Evolutionary conservation across 371 early-diverging fungal species (phyloP).

Genomic region (Gilbertella persicaria): DNA sequence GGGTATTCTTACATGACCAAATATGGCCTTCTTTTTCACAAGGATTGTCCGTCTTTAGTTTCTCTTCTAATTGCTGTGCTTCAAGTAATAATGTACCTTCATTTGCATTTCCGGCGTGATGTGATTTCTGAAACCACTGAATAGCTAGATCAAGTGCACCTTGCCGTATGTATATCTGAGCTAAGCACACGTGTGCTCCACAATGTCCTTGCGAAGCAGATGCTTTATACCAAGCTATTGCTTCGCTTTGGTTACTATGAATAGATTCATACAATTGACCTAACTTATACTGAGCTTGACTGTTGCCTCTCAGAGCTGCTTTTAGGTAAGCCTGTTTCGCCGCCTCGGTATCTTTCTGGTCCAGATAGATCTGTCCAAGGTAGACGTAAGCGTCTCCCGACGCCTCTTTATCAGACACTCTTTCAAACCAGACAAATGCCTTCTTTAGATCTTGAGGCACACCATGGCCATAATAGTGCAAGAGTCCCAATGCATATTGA

Average conservation of each 20-base stretch:
- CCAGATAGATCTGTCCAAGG: background rate
- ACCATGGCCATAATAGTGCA: background rate
- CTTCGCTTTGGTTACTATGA: background rate
- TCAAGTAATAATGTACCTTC: too few relatives aligned
- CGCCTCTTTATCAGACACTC: background rate
- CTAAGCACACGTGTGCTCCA: background rate
- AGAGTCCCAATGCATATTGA: background rate
- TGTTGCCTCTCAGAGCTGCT: background rate
- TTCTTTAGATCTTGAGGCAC: slow-evolving; percentile 1
- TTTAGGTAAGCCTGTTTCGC: background rate
- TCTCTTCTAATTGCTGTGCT: too few relatives aligned
- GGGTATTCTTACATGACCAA: too few relatives aligned
- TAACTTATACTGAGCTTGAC: background rate
- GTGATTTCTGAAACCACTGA: background rate
- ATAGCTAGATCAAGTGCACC: background rate
- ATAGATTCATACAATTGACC: background rate
- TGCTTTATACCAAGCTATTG: background rate
- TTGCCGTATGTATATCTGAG: background rate
- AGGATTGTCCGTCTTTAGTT: too few relatives aligned
- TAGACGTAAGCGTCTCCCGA: background rate
- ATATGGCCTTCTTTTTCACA: background rate
- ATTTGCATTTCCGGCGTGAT: background rate
- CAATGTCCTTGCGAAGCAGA: background rate
- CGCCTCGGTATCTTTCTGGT: background rate
- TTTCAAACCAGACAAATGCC: slow-evolving; percentile 1